These are phyloP conservation scores for Tripterygium wilfordii DNA, from an alignment of 177 flowering plant genomes.

Conservation along the genomic window DNA sequence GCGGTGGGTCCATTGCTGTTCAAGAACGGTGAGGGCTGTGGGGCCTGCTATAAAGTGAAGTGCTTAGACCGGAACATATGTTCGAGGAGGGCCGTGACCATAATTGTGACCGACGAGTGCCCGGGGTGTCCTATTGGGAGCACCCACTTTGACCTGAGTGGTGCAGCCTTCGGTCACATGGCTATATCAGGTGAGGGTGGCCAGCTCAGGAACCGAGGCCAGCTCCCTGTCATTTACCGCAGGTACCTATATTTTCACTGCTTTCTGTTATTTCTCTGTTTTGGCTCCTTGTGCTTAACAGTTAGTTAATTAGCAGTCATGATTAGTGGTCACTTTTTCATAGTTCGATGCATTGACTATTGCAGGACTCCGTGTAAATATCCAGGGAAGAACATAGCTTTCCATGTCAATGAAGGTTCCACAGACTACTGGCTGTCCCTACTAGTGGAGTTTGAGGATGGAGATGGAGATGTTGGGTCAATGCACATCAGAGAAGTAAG, in stretches of 20 bases:
- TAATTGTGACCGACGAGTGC: slow-evolving; percentile 89
- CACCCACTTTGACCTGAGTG: slow-evolving; percentile 89
- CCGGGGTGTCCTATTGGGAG: slow-evolving; percentile 68
- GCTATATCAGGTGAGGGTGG: slow-evolving; percentile 61
- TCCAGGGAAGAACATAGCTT: slow-evolving; percentile 74
- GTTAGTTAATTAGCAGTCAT: neutral
- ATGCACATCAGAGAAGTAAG: slow-evolving; percentile 88
- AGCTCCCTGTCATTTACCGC: slow-evolving; percentile 56
- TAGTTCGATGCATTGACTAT: neutral
- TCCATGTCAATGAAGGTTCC: slow-evolving; percentile 92
- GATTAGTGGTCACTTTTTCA: too few species aligned
- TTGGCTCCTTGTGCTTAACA: too few species aligned
- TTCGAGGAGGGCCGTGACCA: slow-evolving; percentile 77
- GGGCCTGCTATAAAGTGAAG: slow-evolving; percentile 89
- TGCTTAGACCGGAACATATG: slow-evolving; percentile 75
- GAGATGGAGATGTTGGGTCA: slow-evolving; percentile 92
- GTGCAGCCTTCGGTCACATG: slow-evolving; percentile 88
- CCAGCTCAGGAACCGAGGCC: slow-evolving; percentile 74
- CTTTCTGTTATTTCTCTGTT: neutral
- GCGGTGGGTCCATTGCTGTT: slow-evolving; percentile 86
- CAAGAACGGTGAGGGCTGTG: slow-evolving; percentile 86
- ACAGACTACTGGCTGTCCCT: slow-evolving; percentile 86
- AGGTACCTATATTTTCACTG: slow-evolving; percentile 32
- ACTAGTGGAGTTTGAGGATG: slow-evolving; percentile 82
- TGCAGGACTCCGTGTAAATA: slow-evolving; percentile 84